A percentile compares a stretch with the other conserved stretches of the same genome.
Conservation (phyloP, 176 grass and related monocot species). For the Secale cereale region DNA sequence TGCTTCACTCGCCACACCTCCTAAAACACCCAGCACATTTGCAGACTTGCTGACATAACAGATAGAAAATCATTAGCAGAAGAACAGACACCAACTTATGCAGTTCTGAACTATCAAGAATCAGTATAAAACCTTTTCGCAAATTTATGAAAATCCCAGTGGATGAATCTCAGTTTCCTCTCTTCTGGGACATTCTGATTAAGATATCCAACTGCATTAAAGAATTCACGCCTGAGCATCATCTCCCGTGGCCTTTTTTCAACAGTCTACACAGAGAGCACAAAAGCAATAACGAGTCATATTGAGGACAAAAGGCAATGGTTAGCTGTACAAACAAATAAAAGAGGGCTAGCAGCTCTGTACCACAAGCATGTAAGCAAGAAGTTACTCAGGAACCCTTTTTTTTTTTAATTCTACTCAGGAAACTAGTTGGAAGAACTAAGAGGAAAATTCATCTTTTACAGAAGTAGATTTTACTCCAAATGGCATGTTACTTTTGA, state of each 20-base stretch:
- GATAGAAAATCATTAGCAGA: conserved; percentile 32
- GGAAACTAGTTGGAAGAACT: neutral
- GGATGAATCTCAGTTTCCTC: conserved; percentile 86
- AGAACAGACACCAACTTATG: conserved; percentile 2
- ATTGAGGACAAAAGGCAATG: conserved; percentile 2
- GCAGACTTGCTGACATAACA: conserved; percentile 79
- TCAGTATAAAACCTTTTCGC: conserved; percentile 72
- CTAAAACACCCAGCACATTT: conserved; percentile 95
- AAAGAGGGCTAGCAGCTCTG: neutral
- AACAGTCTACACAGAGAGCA: conserved; percentile 61
- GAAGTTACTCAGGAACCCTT: neutral
- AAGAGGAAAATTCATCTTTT: neutral
- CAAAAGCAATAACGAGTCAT: conserved; percentile 13
- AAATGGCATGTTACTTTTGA: neutral
- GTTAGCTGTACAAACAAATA: conserved; percentile 20
- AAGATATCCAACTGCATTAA: conserved; percentile 90
- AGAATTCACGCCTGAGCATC: conserved; percentile 97
- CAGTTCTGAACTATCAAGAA: conserved; percentile 22
- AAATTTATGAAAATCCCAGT: conserved; percentile 99
- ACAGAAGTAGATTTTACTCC: neutral
- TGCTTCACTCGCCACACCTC: conserved; percentile 77
- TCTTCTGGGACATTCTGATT: conserved; percentile 91
- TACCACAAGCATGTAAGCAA: neutral
- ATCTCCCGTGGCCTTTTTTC: conserved; percentile 99
- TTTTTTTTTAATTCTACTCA: no score